Evolutionary conservation across 495 filamentous ascomycete species (phyloP).

Genomic region (Aspergillus kassunensis): DNA sequence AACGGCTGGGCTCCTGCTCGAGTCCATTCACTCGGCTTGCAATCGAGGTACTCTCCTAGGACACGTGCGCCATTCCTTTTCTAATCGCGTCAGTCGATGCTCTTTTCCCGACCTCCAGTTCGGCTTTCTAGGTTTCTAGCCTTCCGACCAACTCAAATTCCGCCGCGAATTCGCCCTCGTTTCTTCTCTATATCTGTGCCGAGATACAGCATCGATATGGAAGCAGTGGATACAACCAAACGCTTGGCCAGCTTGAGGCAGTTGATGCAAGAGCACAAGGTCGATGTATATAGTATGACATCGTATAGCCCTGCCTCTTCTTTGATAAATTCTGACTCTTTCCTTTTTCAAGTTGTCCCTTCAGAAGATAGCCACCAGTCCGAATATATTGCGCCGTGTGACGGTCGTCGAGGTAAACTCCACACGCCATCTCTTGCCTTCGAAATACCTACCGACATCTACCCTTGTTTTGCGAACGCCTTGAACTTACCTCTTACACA

Average conservation of each 20-base stretch:
- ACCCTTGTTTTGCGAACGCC: neutral
- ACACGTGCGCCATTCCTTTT: conserved; percentile 19
- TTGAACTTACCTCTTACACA: conserved; percentile 26
- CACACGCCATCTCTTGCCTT: neutral
- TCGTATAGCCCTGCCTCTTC: conserved; percentile 10
- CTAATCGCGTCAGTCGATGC: conserved; percentile 32
- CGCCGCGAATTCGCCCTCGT: conserved; percentile 26
- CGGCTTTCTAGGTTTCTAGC: conserved; percentile 32
- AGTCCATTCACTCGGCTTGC: conserved; percentile 9
- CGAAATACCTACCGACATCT: neutral
- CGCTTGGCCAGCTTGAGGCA: conserved; percentile 73
- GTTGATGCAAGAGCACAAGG: conserved; percentile 81
- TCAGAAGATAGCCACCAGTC: conserved; percentile 97
- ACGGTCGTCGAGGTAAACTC: conserved; percentile 74
- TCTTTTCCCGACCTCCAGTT: conserved; percentile 34
- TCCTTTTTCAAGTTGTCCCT: conserved; percentile 69
- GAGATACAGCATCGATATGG: conserved; percentile 62
- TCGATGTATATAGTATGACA: conserved; percentile 89
- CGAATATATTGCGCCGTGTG: conserved; percentile 94
- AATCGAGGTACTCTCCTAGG: conserved; percentile 13
- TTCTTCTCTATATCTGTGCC: conserved; percentile 36
- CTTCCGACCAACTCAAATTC: conserved; percentile 29
- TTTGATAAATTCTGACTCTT: conserved; percentile 14
- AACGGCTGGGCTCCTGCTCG: neutral
- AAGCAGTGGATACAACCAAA: conserved; percentile 73